These are phyloP conservation scores for Nepenthes mirabilis DNA, from an alignment of 148 eudicot species.

Conservation along the genomic window DNA sequence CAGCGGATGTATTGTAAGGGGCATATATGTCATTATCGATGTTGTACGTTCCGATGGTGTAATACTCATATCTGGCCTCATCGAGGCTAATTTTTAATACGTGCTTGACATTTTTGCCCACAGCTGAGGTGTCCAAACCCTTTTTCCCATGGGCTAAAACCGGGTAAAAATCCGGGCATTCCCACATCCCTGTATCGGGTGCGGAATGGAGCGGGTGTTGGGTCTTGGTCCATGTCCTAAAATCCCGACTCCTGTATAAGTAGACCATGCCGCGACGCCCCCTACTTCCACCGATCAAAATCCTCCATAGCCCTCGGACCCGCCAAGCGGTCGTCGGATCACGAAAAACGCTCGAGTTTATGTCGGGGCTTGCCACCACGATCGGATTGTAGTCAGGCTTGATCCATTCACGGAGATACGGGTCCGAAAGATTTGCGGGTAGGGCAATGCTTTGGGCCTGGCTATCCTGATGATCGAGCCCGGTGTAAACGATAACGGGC, in stretches of 20 bases:
- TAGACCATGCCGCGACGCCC: conserved; percentile 32
- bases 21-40: conserved; percentile 20
- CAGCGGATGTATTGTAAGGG: conserved; percentile 34
- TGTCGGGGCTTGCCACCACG: conserved; percentile 20
- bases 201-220: conserved; percentile 49
- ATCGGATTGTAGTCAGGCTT: conserved; percentile 77
- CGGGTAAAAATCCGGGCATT: conserved; percentile 78
- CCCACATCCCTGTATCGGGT: conserved; percentile 56
- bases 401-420: conserved; percentile 56
- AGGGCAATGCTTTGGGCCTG: conserved; percentile 71
- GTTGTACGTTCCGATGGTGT: conserved; percentile 48
- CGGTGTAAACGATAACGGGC: conserved; percentile 60
- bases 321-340: conserved; percentile 73
- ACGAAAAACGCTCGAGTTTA: conserved; percentile 41
- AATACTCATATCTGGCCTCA: conserved; percentile 53
- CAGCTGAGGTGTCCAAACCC: conserved; percentile 39
- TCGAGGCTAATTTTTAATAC: conserved; percentile 74
- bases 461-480: conserved; percentile 19
- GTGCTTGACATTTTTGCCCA: conserved; percentile 27
- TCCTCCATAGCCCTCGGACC: conserved; percentile 38
- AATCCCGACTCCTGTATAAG: conserved; percentile 52
- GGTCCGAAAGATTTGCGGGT: conserved; percentile 56
- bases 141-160: conserved; percentile 21
- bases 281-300: conserved; percentile 44
- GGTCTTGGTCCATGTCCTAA: conserved; percentile 43